These are phyloP conservation scores for Cylindrotheca closterium DNA, from an alignment of 108 stramenopile genomes.

Conservation along the genomic window DNA sequence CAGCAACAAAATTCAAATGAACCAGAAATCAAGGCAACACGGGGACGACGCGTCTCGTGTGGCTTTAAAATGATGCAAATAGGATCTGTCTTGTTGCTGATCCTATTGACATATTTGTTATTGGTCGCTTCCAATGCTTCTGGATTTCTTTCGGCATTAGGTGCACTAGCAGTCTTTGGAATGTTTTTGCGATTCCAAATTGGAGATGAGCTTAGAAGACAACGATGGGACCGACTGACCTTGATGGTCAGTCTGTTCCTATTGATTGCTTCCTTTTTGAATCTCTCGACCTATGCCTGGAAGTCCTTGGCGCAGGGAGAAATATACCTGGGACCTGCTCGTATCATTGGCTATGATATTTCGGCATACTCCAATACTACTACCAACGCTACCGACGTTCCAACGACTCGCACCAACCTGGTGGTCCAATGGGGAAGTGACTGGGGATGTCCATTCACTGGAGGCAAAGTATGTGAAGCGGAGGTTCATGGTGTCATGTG, in stretches of 20 bases:
- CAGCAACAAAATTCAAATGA: background rate
- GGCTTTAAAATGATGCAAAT: constrained; percentile 29
- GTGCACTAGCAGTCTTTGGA: constrained; percentile 26
- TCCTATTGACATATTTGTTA: constrained; percentile 41
- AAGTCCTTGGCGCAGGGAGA: constrained; percentile 33
- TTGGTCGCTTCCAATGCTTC: constrained; percentile 29
- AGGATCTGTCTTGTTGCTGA: constrained; percentile 11
- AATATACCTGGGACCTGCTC: constrained; percentile 46
- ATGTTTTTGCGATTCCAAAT: constrained; percentile 38
- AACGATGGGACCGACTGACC: constrained; percentile 37
- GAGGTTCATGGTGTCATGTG: constrained; percentile 41
- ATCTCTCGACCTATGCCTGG: constrained; percentile 25
- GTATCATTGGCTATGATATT: constrained; percentile 43
- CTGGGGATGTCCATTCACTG: constrained; percentile 46
- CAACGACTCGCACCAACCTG: constrained; percentile 36
- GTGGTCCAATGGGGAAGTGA: constrained; percentile 39
- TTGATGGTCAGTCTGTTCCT: constrained; percentile 37
- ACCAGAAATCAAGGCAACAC: background rate
- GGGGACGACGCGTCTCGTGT: constrained; percentile 6
- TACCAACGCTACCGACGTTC: constrained; percentile 27
- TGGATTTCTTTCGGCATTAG: constrained; percentile 15
- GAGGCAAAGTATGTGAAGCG: constrained; percentile 32
- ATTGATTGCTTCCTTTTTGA: constrained; percentile 35
- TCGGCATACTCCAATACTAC: constrained; percentile 30
- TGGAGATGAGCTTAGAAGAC: constrained; percentile 42